Evolutionary conservation across 2,329 filamentous ascomycete species (phyloP), one percentile per base, ranked within the genome.

Genomic region (Fusarium sp.): DNA sequence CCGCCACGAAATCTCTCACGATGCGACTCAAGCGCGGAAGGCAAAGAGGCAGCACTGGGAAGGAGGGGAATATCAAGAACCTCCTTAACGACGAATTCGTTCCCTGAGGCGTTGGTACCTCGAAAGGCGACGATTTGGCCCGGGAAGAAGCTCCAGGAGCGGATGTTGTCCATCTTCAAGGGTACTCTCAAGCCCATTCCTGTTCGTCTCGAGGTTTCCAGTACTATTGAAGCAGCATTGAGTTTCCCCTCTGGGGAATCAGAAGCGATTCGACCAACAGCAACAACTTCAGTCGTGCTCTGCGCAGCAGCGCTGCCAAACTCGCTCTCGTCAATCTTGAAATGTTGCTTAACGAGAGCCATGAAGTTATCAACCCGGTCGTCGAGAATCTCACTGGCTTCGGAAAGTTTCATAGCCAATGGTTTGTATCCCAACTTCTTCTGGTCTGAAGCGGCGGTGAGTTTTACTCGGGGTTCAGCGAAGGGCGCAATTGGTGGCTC

Each of bases 341-440:
- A 88, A 68, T 94, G 84, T 56, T 90, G 87, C 79, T 92, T 89
- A 7, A 97, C 84, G 3, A 94, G 78, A n/a, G 83, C 81, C 60
- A 88, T 85, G 74, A 97, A 97, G 66, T 94, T 93, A 72, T 98
- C 94, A 81, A 99, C 97, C 72, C 94, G 87, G 79, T 98, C 95
- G 79, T 99, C 96, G 10, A 98, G 85, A 42, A 97, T 92, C 77
- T 97, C 94, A 6, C 95, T 97, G 0, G 93, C 90, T 76, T 97
- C 94, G 7, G 93, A 94, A 9, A 96, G 84, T 75, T 97, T 97
- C 94, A 98, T 97, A 4, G 93, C 91, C 84, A 98, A 90, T 3
- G 94, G 92, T 76, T 94, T 96, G 80, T 98, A 99, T 2, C 84
- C 88, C 70, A 97, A 90, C 77, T 97, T 97, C 77, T 94, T 94